Evolutionary conservation across 257 asterid genomes (phyloP), one percentile per base, ranked within the genome.

Genomic region (Nicotiana sylvestris): DNA sequence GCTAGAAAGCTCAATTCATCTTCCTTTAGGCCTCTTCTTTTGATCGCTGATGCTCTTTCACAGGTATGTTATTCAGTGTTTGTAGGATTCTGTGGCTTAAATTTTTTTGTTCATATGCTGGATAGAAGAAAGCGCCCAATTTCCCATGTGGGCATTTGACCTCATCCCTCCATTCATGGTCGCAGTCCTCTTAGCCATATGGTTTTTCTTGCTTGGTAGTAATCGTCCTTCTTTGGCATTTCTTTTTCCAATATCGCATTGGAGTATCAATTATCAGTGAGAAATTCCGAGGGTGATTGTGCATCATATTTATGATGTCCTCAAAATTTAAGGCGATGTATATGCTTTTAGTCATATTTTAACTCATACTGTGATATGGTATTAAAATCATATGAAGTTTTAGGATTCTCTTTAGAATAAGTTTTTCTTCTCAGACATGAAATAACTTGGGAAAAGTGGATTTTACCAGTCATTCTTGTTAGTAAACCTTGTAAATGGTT

Each of bases 1-100:
- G 99, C 98, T 85, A 89, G 93, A 78, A 90, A 86, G 84, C 83
- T 92, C 74, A 86, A 91, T 82, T 91, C 95, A 76, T 89, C 93
- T 82, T 94, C 98, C 83, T 80, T 89, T 82, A 90, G 90, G 87
- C 93, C 97, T 77, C 89, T 93, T 86, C 85, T 94, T 83, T 92
- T 95, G 87, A 90, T 93, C 88, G 91, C 97, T 49, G 98, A 96
- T 84, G 97, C 98, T 82, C 85, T 96, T 72, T 87, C 82, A 76
- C 85, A 85, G 97, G 99, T 93, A 90, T 89, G 83, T 83, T 70
- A 68, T 49, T 74, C 83, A 83, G 46, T 76, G 64, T 76, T 76
- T 49, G 46, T 27, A 32, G 16, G 80, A 74, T 37, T 49, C 29
- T 27, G 46, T 51, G 64, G 43, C 9, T 76, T 3, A 13, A 49